Evolutionary conservation across 345 rosid species (phyloP).

Genomic region (Melaleuca quinquenervia): DNA sequence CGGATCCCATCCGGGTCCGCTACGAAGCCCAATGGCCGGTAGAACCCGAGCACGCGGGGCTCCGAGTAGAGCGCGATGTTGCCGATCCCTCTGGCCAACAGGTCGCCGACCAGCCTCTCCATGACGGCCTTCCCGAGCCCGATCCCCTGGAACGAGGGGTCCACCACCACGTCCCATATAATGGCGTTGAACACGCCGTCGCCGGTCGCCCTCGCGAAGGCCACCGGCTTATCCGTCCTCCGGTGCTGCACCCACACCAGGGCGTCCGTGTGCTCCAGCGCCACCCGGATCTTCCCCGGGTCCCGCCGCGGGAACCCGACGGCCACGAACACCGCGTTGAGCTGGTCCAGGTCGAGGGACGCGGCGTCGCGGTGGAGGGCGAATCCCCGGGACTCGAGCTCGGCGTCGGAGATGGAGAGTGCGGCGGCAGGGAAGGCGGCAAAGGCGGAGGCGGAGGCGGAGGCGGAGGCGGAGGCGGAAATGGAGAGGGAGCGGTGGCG

Average conservation of each 20-base stretch:
- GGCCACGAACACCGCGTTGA: slow-evolving; percentile 65
- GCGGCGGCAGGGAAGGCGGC: slow-evolving; percentile 1
- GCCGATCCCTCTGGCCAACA: slow-evolving; percentile 44
- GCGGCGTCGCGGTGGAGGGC: slow-evolving; percentile 46
- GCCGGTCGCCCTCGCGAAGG: slow-evolving; percentile 87
- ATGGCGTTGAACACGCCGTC: slow-evolving; percentile 90
- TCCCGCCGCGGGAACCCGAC: slow-evolving; percentile 92
- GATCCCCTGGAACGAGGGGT: slow-evolving; percentile 70
- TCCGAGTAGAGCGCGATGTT: slow-evolving; percentile 81
- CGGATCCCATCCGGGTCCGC: slow-evolving; percentile 90
- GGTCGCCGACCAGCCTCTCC: slow-evolving; percentile 62
- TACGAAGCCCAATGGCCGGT: slow-evolving; percentile 78
- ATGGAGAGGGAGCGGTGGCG: not conserved
- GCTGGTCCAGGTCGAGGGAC: slow-evolving; percentile 61
- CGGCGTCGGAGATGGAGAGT: slow-evolving; percentile 51
- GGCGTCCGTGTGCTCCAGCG: slow-evolving; percentile 65
- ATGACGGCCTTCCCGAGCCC: slow-evolving; percentile 86
- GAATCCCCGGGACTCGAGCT: slow-evolving; percentile 62
- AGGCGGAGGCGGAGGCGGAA: slow-evolving; percentile 3
- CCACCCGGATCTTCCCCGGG: slow-evolving; percentile 52
- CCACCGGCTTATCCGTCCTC: slow-evolving; percentile 58
- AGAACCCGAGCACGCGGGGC: slow-evolving; percentile 89
- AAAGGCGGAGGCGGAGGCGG: not conserved
- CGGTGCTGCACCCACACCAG: slow-evolving; percentile 57
- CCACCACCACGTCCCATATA: slow-evolving; percentile 97